Evolutionary conservation across 345 rosid genomes (phyloP).

Genomic region (Raphanus sativus): DNA sequence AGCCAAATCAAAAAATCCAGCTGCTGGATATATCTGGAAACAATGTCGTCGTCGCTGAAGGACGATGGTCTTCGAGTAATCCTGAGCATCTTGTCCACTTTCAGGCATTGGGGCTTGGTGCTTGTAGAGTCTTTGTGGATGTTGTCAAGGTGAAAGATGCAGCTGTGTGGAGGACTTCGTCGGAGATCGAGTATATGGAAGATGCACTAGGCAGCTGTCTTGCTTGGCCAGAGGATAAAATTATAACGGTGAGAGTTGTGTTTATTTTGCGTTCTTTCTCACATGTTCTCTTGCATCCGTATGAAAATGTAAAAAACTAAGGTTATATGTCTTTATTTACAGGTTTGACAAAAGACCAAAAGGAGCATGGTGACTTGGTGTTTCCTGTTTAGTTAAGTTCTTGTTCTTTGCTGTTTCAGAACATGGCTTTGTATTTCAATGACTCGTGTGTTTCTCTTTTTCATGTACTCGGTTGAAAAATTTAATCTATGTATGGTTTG

Average conservation of each 20-base stretch:
- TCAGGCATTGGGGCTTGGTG: neutral
- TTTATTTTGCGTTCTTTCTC: neutral
- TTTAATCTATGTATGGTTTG: neutral
- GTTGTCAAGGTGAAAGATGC: neutral
- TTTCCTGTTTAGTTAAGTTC: too few relatives aligned
- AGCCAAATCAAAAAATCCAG: neutral
- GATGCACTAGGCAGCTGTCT: neutral
- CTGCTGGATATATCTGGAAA: neutral
- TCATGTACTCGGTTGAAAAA: neutral
- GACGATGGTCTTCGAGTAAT: neutral
- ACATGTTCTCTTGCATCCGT: neutral
- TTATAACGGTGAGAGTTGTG: neutral
- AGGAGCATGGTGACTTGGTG: neutral
- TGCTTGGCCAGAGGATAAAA: neutral
- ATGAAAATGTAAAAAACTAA: neutral
- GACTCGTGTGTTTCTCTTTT: neutral
- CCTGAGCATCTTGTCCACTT: slow-evolving; percentile 3
- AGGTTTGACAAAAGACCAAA: neutral
- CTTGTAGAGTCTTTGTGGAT: neutral
- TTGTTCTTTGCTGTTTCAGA: too few relatives aligned
- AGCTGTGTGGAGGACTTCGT: too few relatives aligned
- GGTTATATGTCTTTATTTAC: neutral
- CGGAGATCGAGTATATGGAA: too few relatives aligned
- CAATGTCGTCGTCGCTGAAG: neutral
- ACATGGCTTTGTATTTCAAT: neutral